Conservation (phyloP, 2,329 filamentous ascomycete species). For the Orbilia blumenaviensis region DNA sequence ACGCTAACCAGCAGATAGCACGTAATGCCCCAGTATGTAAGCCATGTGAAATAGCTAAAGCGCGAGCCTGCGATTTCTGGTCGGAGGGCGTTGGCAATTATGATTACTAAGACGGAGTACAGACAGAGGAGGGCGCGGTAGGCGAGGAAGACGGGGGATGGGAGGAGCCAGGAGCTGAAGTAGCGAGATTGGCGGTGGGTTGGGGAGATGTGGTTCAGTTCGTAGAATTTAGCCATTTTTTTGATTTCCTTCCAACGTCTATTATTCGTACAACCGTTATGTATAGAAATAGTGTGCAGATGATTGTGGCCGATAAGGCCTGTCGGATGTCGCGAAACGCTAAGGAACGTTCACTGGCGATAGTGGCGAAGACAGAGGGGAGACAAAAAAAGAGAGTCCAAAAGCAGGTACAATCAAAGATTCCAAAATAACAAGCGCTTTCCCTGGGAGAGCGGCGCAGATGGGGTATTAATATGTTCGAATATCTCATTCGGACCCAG, state of each 20-base stretch:
- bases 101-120: slow-evolving; percentile 75
- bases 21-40: slow-evolving; percentile 82
- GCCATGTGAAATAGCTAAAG: slow-evolving; percentile 84
- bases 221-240: slow-evolving; percentile 42
- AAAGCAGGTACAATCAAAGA: not conserved
- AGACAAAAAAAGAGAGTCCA: not conserved
- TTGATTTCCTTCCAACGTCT: no score
- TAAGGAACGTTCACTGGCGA: not conserved
- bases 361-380: not conserved
- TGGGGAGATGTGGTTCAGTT: slow-evolving; percentile 55
- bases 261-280: no score
- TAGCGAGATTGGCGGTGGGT: slow-evolving; percentile 68
- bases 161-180: slow-evolving; percentile 82
- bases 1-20: slow-evolving; percentile 72
- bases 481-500: not conserved
- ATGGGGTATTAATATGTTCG: slow-evolving; percentile 33
- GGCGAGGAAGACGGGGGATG: slow-evolving; percentile 70
- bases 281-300: not conserved
- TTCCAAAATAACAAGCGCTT: slow-evolving; percentile 4
- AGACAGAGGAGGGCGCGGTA: slow-evolving; percentile 65
- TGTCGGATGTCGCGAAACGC: slow-evolving; percentile 6
- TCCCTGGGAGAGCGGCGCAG: not conserved
- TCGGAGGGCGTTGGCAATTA: slow-evolving; percentile 74
- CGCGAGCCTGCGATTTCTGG: slow-evolving; percentile 66
- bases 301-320: slow-evolving; percentile 3